These are phyloP conservation scores for Hypomontagnella monticulosa DNA, from an alignment of 495 filamentous ascomycete genomes.

Conservation along the genomic window DNA sequence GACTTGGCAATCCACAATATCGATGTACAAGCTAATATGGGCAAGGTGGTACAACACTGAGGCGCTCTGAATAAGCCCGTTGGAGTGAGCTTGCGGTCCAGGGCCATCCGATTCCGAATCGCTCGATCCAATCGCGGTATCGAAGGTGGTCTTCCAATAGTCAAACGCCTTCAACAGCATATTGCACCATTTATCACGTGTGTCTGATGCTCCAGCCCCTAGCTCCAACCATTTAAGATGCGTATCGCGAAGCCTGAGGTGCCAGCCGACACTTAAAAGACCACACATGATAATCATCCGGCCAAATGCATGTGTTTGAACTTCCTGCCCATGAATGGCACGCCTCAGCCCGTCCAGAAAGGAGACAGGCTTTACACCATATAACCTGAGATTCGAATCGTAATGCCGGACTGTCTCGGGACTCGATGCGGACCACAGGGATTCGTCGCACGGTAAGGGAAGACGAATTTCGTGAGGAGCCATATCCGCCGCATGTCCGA, in stretches of 20 bases:
- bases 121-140: slow-evolving; percentile 66
- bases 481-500: slow-evolving; percentile 95
- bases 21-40: slow-evolving; percentile 94
- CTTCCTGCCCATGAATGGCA: slow-evolving; percentile 86
- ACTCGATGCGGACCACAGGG: slow-evolving; percentile 90
- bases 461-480: slow-evolving; percentile 93
- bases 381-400: slow-evolving; percentile 82
- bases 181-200: slow-evolving; percentile 87
- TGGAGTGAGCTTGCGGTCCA: slow-evolving; percentile 63
- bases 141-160: slow-evolving; percentile 92
- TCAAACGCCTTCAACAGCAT: slow-evolving; percentile 88
- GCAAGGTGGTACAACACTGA: slow-evolving; percentile 92
- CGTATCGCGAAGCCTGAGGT: slow-evolving; percentile 93
- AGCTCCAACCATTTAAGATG: slow-evolving; percentile 86
- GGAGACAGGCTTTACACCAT: slow-evolving; percentile 83
- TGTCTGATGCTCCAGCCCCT: slow-evolving; percentile 73
- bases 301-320: slow-evolving; percentile 92
- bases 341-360: slow-evolving; percentile 92
- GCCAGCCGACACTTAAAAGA: slow-evolving; percentile 91
- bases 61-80: slow-evolving; percentile 83
- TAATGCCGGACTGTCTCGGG: slow-evolving; percentile 84
- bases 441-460: slow-evolving; percentile 94
- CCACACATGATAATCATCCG: slow-evolving; percentile 96
- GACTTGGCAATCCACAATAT: slow-evolving; percentile 94
- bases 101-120: slow-evolving; percentile 50